Base-by-base conservation (phyloP, 306 rosid species). In the Notholithocarpus densiflorus region DNA sequence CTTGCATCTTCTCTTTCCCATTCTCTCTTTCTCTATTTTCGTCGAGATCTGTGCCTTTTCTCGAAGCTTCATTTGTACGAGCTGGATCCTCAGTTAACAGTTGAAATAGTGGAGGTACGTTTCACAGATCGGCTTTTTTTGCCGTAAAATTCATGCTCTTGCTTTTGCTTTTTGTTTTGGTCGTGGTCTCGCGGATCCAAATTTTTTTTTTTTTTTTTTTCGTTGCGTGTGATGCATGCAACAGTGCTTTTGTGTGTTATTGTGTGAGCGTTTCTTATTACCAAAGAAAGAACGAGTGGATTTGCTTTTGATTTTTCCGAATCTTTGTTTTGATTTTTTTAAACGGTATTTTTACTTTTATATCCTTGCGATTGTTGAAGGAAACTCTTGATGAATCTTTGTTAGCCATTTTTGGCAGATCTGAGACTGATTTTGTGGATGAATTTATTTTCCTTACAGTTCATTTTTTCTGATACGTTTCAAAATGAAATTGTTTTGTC, bases 1-100 rank as follows among this genome's bases (percentile, higher is more conserved):
- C 11, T 40, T 8, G 12, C 45, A 8, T 8, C 45, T 9, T 40
- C 2, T 8, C 2, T 40, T 40, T 40, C 11, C 45, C 45, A 40
- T 40, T 71, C 76, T 51, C 80, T 43, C 52, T 56, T 71, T 57
- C 52, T 23, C 5, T 21, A 9, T 29, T 19, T 23, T 26, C 62
- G 53, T 87, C 65, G 86, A 89, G 90, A 89, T 90, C 92, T 61
- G 79, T 29, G 86, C 75, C 61, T 55, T 27, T 31, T 40, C 74
- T 74, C 24, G 1, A 68, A 72, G 24, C 37, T 66, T 74, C 57
- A 1, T 74, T 54, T 24, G 2, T 53, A 15, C 18, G 15, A 61
- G 45, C 72, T 70, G 73, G 29, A 14, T 60, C 70, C 34, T 32
- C 15, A 54, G 3, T 68, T 51, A 6, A 2, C 10, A n/a, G 24